Evolutionary conservation across 2,329 filamentous ascomycete species (phyloP), one percentile per base, ranked within the genome.

Genomic region (Paecilomyces sp.): DNA sequence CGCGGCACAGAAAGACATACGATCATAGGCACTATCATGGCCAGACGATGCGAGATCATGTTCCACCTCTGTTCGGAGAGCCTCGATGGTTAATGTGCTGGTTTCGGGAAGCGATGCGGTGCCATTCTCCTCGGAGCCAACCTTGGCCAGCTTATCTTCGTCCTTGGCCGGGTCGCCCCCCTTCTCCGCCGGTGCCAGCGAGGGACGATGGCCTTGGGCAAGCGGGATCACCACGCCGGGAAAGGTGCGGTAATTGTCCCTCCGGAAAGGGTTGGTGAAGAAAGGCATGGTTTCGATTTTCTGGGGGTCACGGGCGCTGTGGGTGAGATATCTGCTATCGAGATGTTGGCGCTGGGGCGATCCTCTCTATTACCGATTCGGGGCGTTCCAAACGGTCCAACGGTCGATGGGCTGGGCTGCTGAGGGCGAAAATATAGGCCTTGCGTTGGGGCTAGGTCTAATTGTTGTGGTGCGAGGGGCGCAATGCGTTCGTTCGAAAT

Each of bases 1-100:
- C 36, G 41, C 36, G 28, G 59, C 54, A 58, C n/a, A 57, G 34
- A 58, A 12, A 31, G 61, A 80, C 88, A 77, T 80, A 91, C 90
- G 83, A 74, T 93, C 90, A 77, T 93, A 93, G 56, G 85, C 82
- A 2, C 85, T 86, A 77, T 88, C 85, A 65, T 82, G 79, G n/a
- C 80, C 82, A 7, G 77, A 77, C 30, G 81, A 76, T 12, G 82
- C 81, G 59, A 83, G 67, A 60, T 87, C 85, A 4, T 82, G 81
- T 62, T 84, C 82, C 57, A 91, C 84, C 67, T 91, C 88, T 60
- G 83, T 84, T 64, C 87, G 82, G 62, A 93, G 75, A 4, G 83
- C 83, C 64, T 91, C 88, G 58, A 93, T 78, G 50, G 87, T 91
- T 67, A 89, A 61, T 79, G 60, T 78, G 72, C 54, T 76, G 67